Evolutionary conservation across 2,329 filamentous ascomycete genomes (phyloP).

Genomic region (Talaromyces sp.): DNA sequence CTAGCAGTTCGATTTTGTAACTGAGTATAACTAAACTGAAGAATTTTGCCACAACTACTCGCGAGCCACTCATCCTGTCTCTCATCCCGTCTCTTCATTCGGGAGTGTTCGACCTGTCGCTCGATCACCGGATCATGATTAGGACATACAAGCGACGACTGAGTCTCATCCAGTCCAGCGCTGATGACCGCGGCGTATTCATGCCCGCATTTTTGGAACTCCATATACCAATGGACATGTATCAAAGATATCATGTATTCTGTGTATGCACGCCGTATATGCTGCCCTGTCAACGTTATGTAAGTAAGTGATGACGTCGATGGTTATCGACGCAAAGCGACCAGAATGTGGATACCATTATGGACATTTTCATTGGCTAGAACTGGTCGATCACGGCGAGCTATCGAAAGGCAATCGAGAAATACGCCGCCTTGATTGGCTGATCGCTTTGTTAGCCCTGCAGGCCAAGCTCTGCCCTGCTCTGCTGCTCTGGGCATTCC

Average conservation of each 20-base stretch:
- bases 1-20: not conserved
- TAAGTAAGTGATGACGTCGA: conserved; percentile 1
- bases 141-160: not conserved
- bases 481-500: not conserved
- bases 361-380: not conserved
- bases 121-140: too few relatives aligned
- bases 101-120: not conserved
- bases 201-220: not conserved
- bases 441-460: not conserved
- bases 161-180: not conserved
- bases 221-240: not conserved
- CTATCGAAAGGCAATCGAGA: not conserved
- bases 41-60: not conserved
- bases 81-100: not conserved
- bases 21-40: not conserved
- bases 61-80: not conserved
- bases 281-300: not conserved
- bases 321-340: not conserved
- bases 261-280: too few relatives aligned
- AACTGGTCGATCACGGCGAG: not conserved
- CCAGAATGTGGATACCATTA: not conserved
- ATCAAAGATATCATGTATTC: too few relatives aligned
- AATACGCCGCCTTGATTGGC: not conserved
- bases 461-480: not conserved
- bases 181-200: not conserved